A percentile compares a stretch with the other conserved stretches of the same genome.
Evolutionary conservation across 192 early-diverging fungal genomes (phyloP).

Genomic region (Linderina pennispora): DNA sequence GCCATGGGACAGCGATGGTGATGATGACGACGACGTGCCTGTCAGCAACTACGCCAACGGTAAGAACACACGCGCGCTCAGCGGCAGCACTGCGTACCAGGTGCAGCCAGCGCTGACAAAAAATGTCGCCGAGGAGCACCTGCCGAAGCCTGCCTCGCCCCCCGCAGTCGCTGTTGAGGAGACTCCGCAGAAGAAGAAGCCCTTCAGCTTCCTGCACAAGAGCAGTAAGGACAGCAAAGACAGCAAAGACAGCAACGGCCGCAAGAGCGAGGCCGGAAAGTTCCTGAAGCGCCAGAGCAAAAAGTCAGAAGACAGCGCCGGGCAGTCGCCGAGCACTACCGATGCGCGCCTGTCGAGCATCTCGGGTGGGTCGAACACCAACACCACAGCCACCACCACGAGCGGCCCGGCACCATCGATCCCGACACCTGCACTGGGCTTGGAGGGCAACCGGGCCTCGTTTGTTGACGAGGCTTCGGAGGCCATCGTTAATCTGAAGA

Average conservation of each 20-base stretch:
- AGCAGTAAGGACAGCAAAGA: constrained; percentile 35
- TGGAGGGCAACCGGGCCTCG: constrained; percentile 14
- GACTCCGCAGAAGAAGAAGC: constrained; percentile 30
- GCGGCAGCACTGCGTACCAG: not conserved
- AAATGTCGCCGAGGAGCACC: no score
- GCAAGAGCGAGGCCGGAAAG: constrained; percentile 25
- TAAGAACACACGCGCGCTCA: not conserved
- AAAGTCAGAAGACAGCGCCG: no score
- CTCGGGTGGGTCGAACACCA: no score
- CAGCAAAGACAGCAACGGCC: constrained; percentile 11
- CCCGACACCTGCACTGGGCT: constrained; percentile 17
- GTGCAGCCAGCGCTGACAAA: not conserved
- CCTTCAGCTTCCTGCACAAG: constrained; percentile 41
- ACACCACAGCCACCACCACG: constrained; percentile 19
- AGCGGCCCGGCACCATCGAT: constrained; percentile 35
- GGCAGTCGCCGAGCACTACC: no score
- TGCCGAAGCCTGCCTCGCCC: no score
- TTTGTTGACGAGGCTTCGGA: constrained; percentile 41
- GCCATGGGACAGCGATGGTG: constrained; percentile 43
- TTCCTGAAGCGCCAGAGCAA: constrained; percentile 26
- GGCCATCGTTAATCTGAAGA: constrained; percentile 38
- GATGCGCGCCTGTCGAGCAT: no score
- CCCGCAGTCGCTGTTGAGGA: constrained; percentile 4
- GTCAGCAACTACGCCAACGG: constrained; percentile 1
- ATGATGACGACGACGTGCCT: constrained; percentile 8